These are phyloP conservation scores for Aureobasidium sp. DNA, from an alignment of 2,329 filamentous ascomycete species.

Conservation along the genomic window DNA sequence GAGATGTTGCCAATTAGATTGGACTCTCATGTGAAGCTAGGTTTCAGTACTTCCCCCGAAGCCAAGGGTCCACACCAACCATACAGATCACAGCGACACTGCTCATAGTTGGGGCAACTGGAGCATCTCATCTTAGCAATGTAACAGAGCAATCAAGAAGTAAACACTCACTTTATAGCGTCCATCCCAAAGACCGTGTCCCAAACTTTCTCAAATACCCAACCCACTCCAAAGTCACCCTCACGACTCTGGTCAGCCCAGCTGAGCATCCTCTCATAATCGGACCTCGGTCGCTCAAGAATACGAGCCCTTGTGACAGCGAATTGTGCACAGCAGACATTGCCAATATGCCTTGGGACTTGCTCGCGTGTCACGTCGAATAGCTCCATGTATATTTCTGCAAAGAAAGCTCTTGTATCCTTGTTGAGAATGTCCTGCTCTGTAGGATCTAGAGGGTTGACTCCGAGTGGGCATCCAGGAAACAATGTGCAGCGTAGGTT, in stretches of 20 bases:
- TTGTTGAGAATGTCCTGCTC: not conserved
- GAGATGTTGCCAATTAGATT: not conserved
- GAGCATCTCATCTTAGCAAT: not conserved
- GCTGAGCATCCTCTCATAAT: not conserved
- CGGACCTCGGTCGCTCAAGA: not conserved
- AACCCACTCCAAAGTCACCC: not conserved
- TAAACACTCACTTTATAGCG: not conserved
- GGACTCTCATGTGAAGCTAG: not conserved
- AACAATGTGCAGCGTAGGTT: not conserved
- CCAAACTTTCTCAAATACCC: not conserved
- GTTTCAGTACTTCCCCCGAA: not conserved
- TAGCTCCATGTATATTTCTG: not conserved
- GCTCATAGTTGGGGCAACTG: not conserved
- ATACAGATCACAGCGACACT: not conserved
- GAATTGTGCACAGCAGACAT: not conserved
- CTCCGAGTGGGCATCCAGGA: not conserved
- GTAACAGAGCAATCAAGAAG: not conserved
- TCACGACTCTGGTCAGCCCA: not conserved
- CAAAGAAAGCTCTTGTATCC: not conserved
- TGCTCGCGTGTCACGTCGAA: not conserved
- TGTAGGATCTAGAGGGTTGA: not conserved
- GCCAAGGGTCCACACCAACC: not conserved
- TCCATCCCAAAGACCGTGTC: not conserved
- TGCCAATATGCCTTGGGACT: not conserved
- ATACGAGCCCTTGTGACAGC: not conserved